Percentiles rank a stretch among this genome's conserved stretches.
These are phyloP conservation scores for Ogataea hybrid DNA, from an alignment of 1,139 yeast genomes.

Conservation along the genomic window DNA sequence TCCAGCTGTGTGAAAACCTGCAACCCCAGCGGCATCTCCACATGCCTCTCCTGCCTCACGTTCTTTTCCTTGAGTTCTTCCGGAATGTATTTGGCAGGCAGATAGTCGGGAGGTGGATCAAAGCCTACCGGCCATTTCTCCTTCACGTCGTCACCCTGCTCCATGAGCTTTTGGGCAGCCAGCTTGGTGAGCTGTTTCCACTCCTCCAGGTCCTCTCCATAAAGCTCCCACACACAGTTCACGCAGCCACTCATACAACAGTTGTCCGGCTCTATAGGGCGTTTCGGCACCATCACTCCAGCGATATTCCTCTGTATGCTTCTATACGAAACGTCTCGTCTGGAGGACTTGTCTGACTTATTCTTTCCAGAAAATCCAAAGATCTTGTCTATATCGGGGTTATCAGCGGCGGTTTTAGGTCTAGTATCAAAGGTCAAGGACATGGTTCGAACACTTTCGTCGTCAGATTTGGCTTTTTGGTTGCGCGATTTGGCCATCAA, in stretches of 20 bases:
- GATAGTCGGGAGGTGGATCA: slow-evolving; percentile 60
- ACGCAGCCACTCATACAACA: slow-evolving; percentile 98
- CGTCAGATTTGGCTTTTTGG: slow-evolving; percentile 12
- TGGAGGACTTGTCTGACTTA: slow-evolving; percentile 30
- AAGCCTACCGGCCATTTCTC: slow-evolving; percentile 81
- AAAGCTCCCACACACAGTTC: slow-evolving; percentile 95
- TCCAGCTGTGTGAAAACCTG: slow-evolving; percentile 84
- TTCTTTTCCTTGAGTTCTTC: slow-evolving; percentile 25
- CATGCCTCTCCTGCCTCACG: slow-evolving; percentile 31
- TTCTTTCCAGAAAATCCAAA: slow-evolving; percentile 31
- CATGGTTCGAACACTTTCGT: slow-evolving; percentile 6
- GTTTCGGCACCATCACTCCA: slow-evolving; percentile 74
- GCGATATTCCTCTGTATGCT: slow-evolving; percentile 41
- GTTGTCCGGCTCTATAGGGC: slow-evolving; percentile 88
- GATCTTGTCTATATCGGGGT: slow-evolving; percentile 25
- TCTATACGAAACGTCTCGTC: slow-evolving; percentile 34
- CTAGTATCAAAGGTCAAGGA: slow-evolving; percentile 25
- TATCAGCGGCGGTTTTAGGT: slow-evolving; percentile 13
- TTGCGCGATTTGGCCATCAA: slow-evolving; percentile 18
- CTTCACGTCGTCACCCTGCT: slow-evolving; percentile 28
- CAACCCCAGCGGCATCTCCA: slow-evolving; percentile 69
- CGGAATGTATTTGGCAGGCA: slow-evolving; percentile 41
- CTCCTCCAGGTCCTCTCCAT: slow-evolving; percentile 79
- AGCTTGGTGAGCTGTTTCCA: slow-evolving; percentile 63
- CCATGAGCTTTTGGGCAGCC: slow-evolving; percentile 55